Conservation (phyloP, 768 basidiomycete species). For the Favolaschia claudopus region DNA sequence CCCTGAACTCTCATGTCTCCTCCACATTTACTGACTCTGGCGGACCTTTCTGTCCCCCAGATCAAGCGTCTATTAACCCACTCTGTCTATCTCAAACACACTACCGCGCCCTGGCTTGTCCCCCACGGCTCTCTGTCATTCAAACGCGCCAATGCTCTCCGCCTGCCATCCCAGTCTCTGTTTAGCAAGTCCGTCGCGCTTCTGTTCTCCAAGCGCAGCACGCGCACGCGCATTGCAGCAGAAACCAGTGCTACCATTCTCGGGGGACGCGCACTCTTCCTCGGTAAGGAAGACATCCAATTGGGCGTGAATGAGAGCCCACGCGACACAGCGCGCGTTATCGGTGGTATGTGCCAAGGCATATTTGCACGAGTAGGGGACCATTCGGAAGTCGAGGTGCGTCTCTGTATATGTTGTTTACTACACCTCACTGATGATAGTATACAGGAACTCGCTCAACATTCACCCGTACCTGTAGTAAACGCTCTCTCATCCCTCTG, state of each 20-base stretch:
- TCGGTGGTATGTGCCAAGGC: conserved; percentile 95
- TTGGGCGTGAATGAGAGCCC: conserved; percentile 93
- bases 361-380: conserved; percentile 96
- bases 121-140: conserved; percentile 53
- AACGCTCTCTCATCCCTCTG: conserved; percentile 96
- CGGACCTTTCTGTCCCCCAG: conserved; percentile 82
- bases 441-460: conserved; percentile 81
- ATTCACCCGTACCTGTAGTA: conserved; percentile 93
- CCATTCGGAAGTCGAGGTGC: conserved; percentile 91
- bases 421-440: background rate
- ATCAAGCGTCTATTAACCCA: conserved; percentile 71
- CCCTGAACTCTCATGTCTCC: background rate
- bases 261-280: conserved; percentile 90
- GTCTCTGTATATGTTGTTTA: conserved; percentile 31
- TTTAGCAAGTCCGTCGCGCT: conserved; percentile 88
- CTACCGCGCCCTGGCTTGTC: conserved; percentile 68
- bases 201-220: conserved; percentile 92
- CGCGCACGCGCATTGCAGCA: conserved; percentile 87
- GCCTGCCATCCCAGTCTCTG: conserved; percentile 76
- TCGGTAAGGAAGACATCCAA: conserved; percentile 91
- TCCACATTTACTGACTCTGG: conserved; percentile 88
- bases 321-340: conserved; percentile 85
- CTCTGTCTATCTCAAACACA: conserved; percentile 69
- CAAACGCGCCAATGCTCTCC: conserved; percentile 47
- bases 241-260: conserved; percentile 84